These are phyloP conservation scores for Berberis thunbergii DNA, from an alignment of 164 flowering plant genomes.

Conservation along the genomic window DNA sequence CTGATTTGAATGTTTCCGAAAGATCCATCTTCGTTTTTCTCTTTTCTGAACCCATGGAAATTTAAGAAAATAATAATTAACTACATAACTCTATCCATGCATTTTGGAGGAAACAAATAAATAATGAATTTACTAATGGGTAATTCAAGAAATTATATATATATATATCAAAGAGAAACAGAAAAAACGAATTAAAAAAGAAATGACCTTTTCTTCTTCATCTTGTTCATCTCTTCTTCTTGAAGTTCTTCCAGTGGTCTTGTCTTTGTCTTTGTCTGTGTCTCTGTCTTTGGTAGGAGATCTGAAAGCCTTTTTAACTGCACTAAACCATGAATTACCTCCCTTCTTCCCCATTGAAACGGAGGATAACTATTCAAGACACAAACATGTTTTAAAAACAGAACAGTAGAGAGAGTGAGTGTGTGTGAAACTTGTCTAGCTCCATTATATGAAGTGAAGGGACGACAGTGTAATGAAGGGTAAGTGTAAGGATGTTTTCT, in stretches of 20 bases:
- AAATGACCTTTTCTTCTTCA: conserved; percentile 28
- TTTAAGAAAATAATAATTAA: not conserved
- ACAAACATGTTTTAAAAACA: too few relatives aligned
- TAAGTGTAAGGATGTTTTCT: too few relatives aligned
- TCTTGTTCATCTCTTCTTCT: conserved; percentile 22
- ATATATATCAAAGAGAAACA: too few relatives aligned
- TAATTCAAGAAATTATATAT: too few relatives aligned
- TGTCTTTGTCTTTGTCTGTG: not conserved
- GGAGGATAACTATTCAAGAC: not conserved
- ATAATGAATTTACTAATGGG: not conserved
- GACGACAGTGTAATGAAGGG: too few relatives aligned
- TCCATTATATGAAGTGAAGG: too few relatives aligned
- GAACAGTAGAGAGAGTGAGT: too few relatives aligned
- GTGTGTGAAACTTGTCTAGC: too few relatives aligned
- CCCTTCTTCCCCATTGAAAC: conserved; percentile 29
- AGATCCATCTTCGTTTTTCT: conserved; percentile 68
- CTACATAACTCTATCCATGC: not conserved
- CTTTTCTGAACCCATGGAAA: conserved; percentile 27
- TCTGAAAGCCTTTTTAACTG: conserved; percentile 34
- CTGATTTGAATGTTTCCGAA: conserved; percentile 36
- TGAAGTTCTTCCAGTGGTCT: conserved; percentile 3
- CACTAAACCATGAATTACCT: conserved; percentile 31
- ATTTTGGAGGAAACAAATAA: not conserved
- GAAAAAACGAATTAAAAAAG: too few relatives aligned
- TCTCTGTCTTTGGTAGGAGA: conserved; percentile 27